Evolutionary conservation across 306 rosid genomes (phyloP).

Genomic region (Cajanus cajan): DNA sequence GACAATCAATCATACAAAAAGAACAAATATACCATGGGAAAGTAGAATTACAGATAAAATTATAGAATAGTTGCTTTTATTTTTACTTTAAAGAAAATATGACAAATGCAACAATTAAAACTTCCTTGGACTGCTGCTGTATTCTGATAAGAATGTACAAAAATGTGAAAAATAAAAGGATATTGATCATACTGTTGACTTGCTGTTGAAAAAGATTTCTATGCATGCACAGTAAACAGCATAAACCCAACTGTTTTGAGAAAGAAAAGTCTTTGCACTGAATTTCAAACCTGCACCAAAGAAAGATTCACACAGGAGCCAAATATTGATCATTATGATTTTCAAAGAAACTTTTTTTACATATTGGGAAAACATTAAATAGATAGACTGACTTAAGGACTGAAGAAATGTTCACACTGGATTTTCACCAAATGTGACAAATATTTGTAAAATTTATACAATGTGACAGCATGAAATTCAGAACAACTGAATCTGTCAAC

Average conservation of each 20-base stretch:
- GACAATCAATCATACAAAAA: slow-evolving; percentile 21
- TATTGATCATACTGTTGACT: slow-evolving; percentile 21
- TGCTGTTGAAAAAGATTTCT: slow-evolving; percentile 24
- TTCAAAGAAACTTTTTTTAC: slow-evolving; percentile 44
- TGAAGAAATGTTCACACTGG: slow-evolving; percentile 75
- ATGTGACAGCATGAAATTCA: slow-evolving; percentile 65
- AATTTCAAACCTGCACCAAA: slow-evolving; percentile 31
- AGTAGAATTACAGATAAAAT: slow-evolving; percentile 2
- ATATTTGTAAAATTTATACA: slow-evolving; percentile 78
- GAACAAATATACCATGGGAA: not conserved
- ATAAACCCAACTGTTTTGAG: slow-evolving; percentile 13
- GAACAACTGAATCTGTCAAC: slow-evolving; percentile 56
- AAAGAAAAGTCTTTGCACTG: slow-evolving; percentile 25
- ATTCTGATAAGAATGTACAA: slow-evolving; percentile 18
- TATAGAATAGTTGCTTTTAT: not conserved
- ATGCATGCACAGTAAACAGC: slow-evolving; percentile 24
- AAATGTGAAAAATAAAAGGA: slow-evolving; percentile 17
- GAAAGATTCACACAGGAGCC: slow-evolving; percentile 46
- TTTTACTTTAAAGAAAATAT: not conserved
- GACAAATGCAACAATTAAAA: not conserved
- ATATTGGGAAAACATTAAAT: slow-evolving; percentile 33
- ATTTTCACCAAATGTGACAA: slow-evolving; percentile 67
- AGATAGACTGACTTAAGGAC: slow-evolving; percentile 45
- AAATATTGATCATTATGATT: slow-evolving; percentile 35
- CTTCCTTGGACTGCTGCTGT: not conserved